Base-by-base conservation (phyloP, 1,284 basidiomycete species). In the Vanrija pseudolonga region DNA sequence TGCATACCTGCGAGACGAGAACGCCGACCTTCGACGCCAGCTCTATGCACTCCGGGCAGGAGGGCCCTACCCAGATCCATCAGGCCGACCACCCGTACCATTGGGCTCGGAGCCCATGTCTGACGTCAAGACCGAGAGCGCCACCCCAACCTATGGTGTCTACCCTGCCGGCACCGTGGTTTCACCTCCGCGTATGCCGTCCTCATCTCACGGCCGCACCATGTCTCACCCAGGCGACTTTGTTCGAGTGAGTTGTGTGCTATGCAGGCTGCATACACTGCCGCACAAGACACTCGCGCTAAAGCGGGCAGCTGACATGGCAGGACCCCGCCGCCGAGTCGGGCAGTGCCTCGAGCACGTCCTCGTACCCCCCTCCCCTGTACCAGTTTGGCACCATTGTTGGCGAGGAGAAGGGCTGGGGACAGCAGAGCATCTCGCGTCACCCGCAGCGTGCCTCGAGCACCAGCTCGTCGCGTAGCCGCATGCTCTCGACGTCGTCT, bases 1-100 rank as follows among this genome's bases (percentile, higher is more conserved):
- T 51, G 57, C 63, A 8, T 73, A 69, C 47, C 65, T 74, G 2
- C 62, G 72, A 23, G 67, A 72, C 23, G 71, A 72, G 57, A 74
- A 74, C 47, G 62, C 65, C 26, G 71, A 71, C 51, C 60, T 73
- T 15, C 60, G 72, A 6, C 52, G 71, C 40, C 68, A 72, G 48
- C 45, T 74, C 20, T 72, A 72, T 51, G 50, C 63, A n/a, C 52
- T 65, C 36, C 52, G 67, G 26, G 45, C 50, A 20, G 50, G 42
- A 43, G 49, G 41, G 36, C 48, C 41, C 22, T 50, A 20, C 42
- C 57, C 32, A 32, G 32, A 32, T 32, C 32, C 32, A 32, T 32
- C 32, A 12, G 32, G 32, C 9, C 32, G n/a, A 55, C 52, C 51
- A 14, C 51, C 51, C 22, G 40, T 47, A 19, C 42, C 50, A 14